Conservation (phyloP, 2,329 filamentous ascomycete genomes). For the Calycina marina region DNA sequence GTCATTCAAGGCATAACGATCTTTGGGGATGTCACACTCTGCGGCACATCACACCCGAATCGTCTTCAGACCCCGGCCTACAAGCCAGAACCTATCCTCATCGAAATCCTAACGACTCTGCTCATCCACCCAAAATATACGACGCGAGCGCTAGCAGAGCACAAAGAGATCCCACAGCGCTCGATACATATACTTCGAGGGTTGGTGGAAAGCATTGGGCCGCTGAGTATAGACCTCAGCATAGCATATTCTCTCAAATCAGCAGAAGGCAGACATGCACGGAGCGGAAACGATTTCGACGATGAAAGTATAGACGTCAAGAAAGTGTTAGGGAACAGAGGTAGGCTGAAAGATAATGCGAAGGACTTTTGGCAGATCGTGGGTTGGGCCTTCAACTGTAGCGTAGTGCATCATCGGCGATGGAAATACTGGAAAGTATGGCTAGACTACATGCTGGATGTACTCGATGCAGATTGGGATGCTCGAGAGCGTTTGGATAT, state of each 20-base stretch:
- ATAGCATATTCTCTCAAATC: conserved; percentile 55
- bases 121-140: conserved; percentile 70
- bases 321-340: conserved; percentile 44
- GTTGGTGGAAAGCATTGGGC: conserved; percentile 49
- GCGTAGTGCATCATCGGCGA: conserved; percentile 51
- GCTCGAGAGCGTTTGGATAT: conserved; percentile 30
- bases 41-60: conserved; percentile 28
- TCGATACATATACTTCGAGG: conserved; percentile 58
- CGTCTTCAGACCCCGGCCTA: conserved; percentile 32
- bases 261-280: conserved; percentile 14
- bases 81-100: conserved; percentile 55
- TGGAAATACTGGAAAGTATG: conserved; percentile 76
- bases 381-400: conserved; percentile 91
- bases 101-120: conserved; percentile 70
- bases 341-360: conserved; percentile 59
- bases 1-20: conserved; percentile 46
- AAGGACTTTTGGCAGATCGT: conserved; percentile 81
- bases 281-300: conserved; percentile 26
- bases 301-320: conserved; percentile 33
- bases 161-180: conserved; percentile 46
- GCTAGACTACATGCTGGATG: conserved; percentile 66
- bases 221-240: conserved; percentile 53
- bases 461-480: conserved; percentile 56
- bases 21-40: conserved; percentile 45
- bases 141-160: conserved; percentile 50